Evolutionary conservation across 805 yeast species (phyloP).

Genomic region (Naumovozyma castellii): DNA sequence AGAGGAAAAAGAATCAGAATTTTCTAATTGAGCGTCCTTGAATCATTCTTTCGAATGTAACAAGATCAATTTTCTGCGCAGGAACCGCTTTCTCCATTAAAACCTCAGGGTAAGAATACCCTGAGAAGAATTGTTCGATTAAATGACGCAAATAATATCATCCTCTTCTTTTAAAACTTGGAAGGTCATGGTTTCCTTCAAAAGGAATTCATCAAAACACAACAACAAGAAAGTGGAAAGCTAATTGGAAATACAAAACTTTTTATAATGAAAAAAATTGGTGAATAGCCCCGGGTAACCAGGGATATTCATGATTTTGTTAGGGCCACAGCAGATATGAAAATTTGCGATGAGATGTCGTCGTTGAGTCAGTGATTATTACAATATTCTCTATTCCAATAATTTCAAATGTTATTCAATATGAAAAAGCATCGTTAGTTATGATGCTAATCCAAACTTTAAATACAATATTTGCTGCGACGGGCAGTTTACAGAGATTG

Average conservation of each 20-base stretch:
- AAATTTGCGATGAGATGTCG: too few species aligned
- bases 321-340: too few species aligned
- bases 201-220: conserved; percentile 2
- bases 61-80: conserved; percentile 31
- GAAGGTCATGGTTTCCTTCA: conserved; percentile 28
- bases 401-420: too few species aligned
- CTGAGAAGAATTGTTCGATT: conserved; percentile 30
- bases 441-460: too few species aligned
- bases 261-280: too few species aligned
- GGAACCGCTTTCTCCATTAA: conserved; percentile 33
- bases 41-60: conserved; percentile 29
- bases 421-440: too few species aligned
- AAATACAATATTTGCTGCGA: too few species aligned
- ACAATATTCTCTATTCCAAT: too few species aligned
- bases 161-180: conserved; percentile 32
- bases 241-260: not conserved
- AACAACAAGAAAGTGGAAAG: not conserved
- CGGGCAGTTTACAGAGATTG: too few species aligned
- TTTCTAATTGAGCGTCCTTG: conserved; percentile 29
- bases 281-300: too few species aligned
- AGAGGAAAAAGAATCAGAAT: conserved; percentile 29
- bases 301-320: too few species aligned
- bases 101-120: conserved; percentile 19
- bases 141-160: conserved; percentile 29
- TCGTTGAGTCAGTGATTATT: too few species aligned